Evolutionary conservation across 768 basidiomycete genomes (phyloP).

Genomic region (Suillus plorans): DNA sequence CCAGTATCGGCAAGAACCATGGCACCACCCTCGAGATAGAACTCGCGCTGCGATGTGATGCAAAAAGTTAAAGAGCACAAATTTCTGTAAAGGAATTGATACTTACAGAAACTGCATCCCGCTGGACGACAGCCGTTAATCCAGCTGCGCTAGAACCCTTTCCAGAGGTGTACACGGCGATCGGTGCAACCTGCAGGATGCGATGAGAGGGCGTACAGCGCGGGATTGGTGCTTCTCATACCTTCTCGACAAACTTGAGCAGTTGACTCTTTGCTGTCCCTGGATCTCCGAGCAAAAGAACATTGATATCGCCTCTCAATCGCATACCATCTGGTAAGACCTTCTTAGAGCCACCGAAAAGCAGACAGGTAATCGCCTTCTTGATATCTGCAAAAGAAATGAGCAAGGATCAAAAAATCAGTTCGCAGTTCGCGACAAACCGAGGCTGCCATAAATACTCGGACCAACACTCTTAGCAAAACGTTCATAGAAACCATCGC

Average conservation of each 20-base stretch:
- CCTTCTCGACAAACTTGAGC: constrained; percentile 98
- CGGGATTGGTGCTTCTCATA: constrained; percentile 22
- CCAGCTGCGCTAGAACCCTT: constrained; percentile 99
- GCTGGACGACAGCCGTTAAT: constrained; percentile 95
- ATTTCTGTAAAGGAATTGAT: not conserved
- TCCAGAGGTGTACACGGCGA: constrained; percentile 97
- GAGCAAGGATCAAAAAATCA: constrained; percentile 5
- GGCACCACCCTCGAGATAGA: constrained; percentile 97
- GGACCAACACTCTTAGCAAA: constrained; percentile 95
- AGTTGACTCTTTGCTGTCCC: constrained; percentile 98
- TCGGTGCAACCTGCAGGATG: constrained; percentile 78
- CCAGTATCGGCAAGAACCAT: constrained; percentile 99
- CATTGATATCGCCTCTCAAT: constrained; percentile 96
- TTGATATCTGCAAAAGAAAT: constrained; percentile 77
- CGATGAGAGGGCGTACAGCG: constrained; percentile 5
- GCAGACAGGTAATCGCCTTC: constrained; percentile 93
- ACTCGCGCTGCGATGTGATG: constrained; percentile 70
- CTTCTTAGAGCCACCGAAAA: constrained; percentile 98
- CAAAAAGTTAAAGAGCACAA: not conserved
- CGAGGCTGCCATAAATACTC: constrained; percentile 93
- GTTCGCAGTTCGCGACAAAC: constrained; percentile 37
- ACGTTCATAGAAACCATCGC: constrained; percentile 87
- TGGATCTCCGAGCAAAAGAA: constrained; percentile 92
- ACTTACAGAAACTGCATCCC: constrained; percentile 86
- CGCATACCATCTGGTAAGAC: constrained; percentile 96